Conservation (phyloP, 148 eudicot species). For the Rhododendron ferrugineum region DNA sequence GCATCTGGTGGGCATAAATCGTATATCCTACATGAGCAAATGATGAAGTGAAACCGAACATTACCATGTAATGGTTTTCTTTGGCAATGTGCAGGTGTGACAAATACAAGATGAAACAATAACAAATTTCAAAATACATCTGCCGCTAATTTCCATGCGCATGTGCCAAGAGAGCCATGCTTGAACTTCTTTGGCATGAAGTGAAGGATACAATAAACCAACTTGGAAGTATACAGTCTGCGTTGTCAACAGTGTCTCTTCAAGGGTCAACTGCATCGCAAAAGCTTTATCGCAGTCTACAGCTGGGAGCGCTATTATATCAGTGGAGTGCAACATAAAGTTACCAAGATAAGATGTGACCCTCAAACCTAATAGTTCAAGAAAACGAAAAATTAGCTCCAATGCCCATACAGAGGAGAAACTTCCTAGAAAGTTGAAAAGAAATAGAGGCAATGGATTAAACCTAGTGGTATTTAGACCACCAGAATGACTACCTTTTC, state of each 20-base stretch:
- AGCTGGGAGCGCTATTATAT: slow-evolving; percentile 93
- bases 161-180: not conserved
- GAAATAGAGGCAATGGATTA: slow-evolving; percentile 8
- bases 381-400: slow-evolving; percentile 9
- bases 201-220: slow-evolving; percentile 84
- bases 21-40: not conserved
- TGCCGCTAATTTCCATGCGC: not conserved
- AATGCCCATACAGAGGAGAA: not conserved
- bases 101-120: not conserved
- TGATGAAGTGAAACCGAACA: not conserved
- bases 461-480: not conserved
- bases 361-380: slow-evolving; percentile 56
- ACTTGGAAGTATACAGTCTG: slow-evolving; percentile 90
- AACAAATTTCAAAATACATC: not conserved
- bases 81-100: not conserved
- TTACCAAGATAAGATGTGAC: slow-evolving; percentile 91
- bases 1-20: not conserved
- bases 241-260: slow-evolving; percentile 73
- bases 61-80: not conserved
- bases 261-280: slow-evolving; percentile 79
- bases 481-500: slow-evolving; percentile 57
- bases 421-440: not conserved
- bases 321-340: slow-evolving; percentile 95
- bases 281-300: slow-evolving; percentile 97
- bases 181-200: not conserved